phyloP scores from a whole-genome alignment of 352 stramenopile genomes.

The Globisporangium spinosum region DNA sequence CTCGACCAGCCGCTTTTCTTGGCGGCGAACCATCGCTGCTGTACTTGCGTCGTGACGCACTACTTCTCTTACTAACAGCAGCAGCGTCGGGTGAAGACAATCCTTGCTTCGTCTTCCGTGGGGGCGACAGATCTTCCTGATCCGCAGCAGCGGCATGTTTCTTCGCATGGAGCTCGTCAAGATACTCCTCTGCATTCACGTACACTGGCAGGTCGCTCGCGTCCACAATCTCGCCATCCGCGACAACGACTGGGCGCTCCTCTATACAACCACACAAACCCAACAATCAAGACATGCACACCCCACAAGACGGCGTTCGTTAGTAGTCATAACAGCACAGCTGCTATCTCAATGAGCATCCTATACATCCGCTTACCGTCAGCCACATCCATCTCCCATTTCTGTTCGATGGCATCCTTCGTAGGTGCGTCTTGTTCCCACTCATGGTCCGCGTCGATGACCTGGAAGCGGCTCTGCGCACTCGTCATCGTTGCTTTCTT shows the following conservation, averaged over 20 bases:
- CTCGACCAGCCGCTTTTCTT: not conserved
- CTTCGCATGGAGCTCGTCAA: constrained; percentile 42
- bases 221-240: constrained; percentile 46
- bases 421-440: constrained; percentile 50
- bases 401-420: constrained; percentile 47
- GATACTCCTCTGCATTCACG: constrained; percentile 64
- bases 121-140: constrained; percentile 44
- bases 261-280: constrained; percentile 13
- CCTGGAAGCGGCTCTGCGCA: constrained; percentile 25
- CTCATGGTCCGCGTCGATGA: constrained; percentile 61
- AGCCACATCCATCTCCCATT: constrained; percentile 53
- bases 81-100: not conserved
- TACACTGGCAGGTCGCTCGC: constrained; percentile 66
- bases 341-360: not conserved
- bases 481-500: constrained; percentile 21
- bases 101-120: constrained; percentile 28
- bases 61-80: not conserved
- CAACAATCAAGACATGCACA: not conserved
- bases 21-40: constrained; percentile 24
- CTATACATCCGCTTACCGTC: constrained; percentile 30
- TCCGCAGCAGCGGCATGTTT: constrained; percentile 18
- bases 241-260: constrained; percentile 41
- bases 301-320: not conserved
- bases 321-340: not conserved
- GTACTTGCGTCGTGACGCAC: constrained; percentile 1